Evolutionary conservation across 441 rosid species (phyloP).

Genomic region (Metrosideros polymorpha): DNA sequence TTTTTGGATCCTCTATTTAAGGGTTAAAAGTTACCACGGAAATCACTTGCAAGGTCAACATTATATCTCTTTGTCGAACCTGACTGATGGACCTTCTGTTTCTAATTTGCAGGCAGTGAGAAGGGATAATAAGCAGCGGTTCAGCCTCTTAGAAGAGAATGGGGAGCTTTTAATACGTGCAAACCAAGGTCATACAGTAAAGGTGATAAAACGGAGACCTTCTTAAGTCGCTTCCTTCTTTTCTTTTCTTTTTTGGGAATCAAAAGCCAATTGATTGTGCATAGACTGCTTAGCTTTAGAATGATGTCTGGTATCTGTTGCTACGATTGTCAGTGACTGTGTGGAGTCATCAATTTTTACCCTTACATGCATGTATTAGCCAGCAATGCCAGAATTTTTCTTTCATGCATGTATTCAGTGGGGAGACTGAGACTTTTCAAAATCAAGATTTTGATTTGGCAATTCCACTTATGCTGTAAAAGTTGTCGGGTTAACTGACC

Average conservation of each 20-base stretch:
- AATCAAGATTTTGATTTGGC: neutral
- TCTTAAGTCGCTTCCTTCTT: neutral
- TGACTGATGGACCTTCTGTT: neutral
- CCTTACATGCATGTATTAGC: neutral
- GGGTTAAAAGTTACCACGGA: neutral
- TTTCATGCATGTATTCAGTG: neutral
- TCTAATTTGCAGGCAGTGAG: slow-evolving; percentile 50
- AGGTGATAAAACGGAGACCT: slow-evolving; percentile 23
- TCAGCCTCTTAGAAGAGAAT: slow-evolving; percentile 64
- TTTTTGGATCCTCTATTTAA: neutral
- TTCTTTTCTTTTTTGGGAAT: neutral
- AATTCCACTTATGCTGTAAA: neutral
- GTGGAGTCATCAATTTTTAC: neutral
- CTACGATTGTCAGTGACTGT: neutral
- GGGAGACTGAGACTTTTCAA: neutral
- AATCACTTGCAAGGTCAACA: neutral
- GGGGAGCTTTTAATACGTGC: slow-evolving; percentile 79
- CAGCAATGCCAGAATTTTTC: neutral
- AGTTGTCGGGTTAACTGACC: neutral
- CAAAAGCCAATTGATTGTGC: neutral
- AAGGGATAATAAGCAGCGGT: slow-evolving; percentile 79
- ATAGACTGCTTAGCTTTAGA: neutral
- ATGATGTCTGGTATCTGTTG: neutral
- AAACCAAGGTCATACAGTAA: slow-evolving; percentile 87
- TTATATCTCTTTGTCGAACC: neutral